Evolutionary conservation across 2,329 filamentous ascomycete genomes (phyloP).

Genomic region (Neopestalotiopsis rosae): DNA sequence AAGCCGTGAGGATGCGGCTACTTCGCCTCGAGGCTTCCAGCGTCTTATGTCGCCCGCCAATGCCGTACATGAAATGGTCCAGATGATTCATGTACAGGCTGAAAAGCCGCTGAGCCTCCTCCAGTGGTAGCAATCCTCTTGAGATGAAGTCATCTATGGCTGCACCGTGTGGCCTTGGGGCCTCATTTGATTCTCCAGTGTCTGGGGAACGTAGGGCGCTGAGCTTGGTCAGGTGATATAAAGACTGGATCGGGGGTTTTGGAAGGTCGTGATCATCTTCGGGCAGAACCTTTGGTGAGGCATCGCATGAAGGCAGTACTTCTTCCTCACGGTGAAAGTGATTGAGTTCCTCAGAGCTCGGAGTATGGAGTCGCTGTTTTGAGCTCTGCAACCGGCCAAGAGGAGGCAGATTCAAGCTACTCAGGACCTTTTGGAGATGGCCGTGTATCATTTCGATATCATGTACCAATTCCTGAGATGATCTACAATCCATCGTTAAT

Average conservation of each 20-base stretch:
- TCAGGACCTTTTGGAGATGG: slow-evolving; percentile 26
- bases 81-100: slow-evolving; percentile 54
- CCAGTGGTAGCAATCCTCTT: slow-evolving; percentile 47
- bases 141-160: slow-evolving; percentile 47
- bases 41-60: slow-evolving; percentile 54
- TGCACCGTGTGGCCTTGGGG: slow-evolving; percentile 5
- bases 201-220: slow-evolving; percentile 42
- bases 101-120: slow-evolving; percentile 58
- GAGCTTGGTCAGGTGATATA: slow-evolving; percentile 44
- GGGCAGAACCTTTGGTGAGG: slow-evolving; percentile 29
- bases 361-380: slow-evolving; percentile 18
- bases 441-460: slow-evolving; percentile 29
- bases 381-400: slow-evolving; percentile 25
- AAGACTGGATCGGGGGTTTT: slow-evolving; percentile 44
- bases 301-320: slow-evolving; percentile 29
- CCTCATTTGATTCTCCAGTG: slow-evolving; percentile 19
- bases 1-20: slow-evolving; percentile 58
- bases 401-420: slow-evolving; percentile 24
- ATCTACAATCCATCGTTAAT: slow-evolving; percentile 14
- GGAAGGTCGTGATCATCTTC: slow-evolving; percentile 41
- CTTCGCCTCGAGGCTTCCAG: slow-evolving; percentile 57
- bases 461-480: slow-evolving; percentile 24
- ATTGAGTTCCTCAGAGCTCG: slow-evolving; percentile 22
- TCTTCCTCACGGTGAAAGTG: slow-evolving; percentile 18
- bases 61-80: slow-evolving; percentile 56